Evolutionary conservation across 345 rosid genomes (phyloP).

Genomic region (Lumnitzera racemosa): DNA sequence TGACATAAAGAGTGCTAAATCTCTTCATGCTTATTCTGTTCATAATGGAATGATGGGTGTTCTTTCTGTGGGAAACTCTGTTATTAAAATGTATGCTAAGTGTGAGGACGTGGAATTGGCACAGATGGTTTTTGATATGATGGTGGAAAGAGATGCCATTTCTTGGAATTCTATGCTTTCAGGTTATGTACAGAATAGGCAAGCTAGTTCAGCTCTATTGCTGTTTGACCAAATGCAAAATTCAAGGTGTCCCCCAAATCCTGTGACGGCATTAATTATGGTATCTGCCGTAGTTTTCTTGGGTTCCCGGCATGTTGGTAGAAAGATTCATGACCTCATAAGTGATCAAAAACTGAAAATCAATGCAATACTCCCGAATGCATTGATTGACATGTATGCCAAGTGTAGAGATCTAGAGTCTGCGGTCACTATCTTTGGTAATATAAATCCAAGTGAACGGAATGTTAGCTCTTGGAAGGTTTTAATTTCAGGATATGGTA

Average conservation of each 20-base stretch:
- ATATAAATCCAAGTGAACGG: constrained; percentile 28
- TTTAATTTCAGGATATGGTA: constrained; percentile 68
- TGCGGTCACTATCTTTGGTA: constrained; percentile 45
- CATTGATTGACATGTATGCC: constrained; percentile 70
- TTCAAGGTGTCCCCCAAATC: constrained; percentile 39
- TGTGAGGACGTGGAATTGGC: constrained; percentile 48
- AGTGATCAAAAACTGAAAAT: constrained; percentile 34
- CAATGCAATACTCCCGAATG: constrained; percentile 49
- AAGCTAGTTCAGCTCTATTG: constrained; percentile 47
- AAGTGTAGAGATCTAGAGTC: constrained; percentile 63
- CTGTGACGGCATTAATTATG: constrained; percentile 53
- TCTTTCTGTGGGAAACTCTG: constrained; percentile 42
- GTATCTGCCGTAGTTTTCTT: constrained; percentile 72
- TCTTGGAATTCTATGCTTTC: constrained; percentile 77
- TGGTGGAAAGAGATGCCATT: constrained; percentile 44
- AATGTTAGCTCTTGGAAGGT: constrained; percentile 75
- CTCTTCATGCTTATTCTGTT: constrained; percentile 40
- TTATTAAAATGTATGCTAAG: constrained; percentile 48
- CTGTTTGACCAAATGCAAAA: constrained; percentile 55
- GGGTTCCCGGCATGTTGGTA: constrained; percentile 56
- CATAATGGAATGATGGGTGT: constrained; percentile 43
- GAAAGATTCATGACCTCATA: constrained; percentile 50
- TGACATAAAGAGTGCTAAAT: constrained; percentile 18
- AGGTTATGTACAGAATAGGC: constrained; percentile 73
- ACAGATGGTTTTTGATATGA: constrained; percentile 34